These are phyloP conservation scores for Phytophthora tentaculata DNA, from an alignment of 352 stramenopile species.

Conservation along the genomic window DNA sequence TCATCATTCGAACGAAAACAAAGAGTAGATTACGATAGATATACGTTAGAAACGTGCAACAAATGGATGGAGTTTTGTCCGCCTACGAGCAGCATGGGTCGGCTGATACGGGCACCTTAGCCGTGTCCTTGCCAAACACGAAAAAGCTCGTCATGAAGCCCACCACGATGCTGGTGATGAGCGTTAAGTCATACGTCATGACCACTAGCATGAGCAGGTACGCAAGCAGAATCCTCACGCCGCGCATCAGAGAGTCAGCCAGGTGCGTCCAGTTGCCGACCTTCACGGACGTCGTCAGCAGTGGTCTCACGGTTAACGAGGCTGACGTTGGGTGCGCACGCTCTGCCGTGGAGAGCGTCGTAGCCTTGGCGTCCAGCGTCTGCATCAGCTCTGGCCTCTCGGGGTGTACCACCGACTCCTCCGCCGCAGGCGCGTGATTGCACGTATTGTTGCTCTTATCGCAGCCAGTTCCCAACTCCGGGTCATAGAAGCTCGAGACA, in stretches of 20 bases:
- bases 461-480: constrained; percentile 30
- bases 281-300: constrained; percentile 31
- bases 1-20: neutral
- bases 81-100: constrained; percentile 72
- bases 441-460: constrained; percentile 9
- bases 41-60: constrained; percentile 1
- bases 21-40: neutral
- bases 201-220: constrained; percentile 83
- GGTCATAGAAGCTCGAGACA: constrained; percentile 35
- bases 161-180: constrained; percentile 67
- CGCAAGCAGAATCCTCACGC: constrained; percentile 69
- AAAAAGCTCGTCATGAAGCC: constrained; percentile 75
- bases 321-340: constrained; percentile 10
- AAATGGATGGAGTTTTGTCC: neutral
- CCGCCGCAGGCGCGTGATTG: constrained; percentile 6
- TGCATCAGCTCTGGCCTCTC: constrained; percentile 18
- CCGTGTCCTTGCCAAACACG: constrained; percentile 71
- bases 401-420: constrained; percentile 34
- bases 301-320: constrained; percentile 3
- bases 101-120: constrained; percentile 69
- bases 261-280: constrained; percentile 65
- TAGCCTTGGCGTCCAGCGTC: constrained; percentile 16
- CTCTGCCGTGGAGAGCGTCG: constrained; percentile 23
- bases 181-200: constrained; percentile 81
- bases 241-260: constrained; percentile 65